Base-by-base conservation (phyloP, 257 asterid species). In the Penstemon eatonii region DNA sequence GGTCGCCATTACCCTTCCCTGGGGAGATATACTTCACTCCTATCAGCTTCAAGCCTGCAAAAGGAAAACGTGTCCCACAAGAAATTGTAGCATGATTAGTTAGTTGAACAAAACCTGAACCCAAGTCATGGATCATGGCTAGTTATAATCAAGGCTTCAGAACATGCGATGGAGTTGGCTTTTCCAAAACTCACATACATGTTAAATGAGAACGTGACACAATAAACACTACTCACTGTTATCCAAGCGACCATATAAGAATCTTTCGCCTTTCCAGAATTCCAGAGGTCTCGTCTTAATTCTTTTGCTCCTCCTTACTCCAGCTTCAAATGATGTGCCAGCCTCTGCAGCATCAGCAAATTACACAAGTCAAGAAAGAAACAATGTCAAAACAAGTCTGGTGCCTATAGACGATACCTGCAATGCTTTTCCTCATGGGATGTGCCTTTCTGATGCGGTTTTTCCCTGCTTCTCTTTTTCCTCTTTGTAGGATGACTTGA, bases 241-340 rank as follows among this genome's bases (percentile, higher is more conserved):
- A 56, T 83, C 67, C 25, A 85, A 75, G 62, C 95, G 87, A 47
- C 89, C 92, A 74, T 80, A 93, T 64, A 92, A 40, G 65, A 84
- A 71, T 67, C 96, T 81, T 84, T 92, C 98, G 25, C 98, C 98
- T 80, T 82, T 89, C 98, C 98, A 89, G 77, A 69, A 94, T 65
- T 86, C 95, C 68, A 94, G 81, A 67, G 96, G 97, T 75, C 96
- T 91, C 72, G 69, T 82, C 81, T 75, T 89, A 73, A 87, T 76
- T 79, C 99, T 78, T 84, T 78, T 87, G 92, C 99, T 94, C 73
- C 92, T 85, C 64, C 99, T 87, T 51, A 91, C 80, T 64, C 97
- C 99, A 74, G 73, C 49, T 61, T 85, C 96, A 63, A 82, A 81
- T 44, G 85, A 54, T 57, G 95, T 90, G 66, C 97, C 97, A 71